Evolutionary conservation across 2,329 filamentous ascomycete species (phyloP).

Genomic region (Colletotrichum endophyticum): DNA sequence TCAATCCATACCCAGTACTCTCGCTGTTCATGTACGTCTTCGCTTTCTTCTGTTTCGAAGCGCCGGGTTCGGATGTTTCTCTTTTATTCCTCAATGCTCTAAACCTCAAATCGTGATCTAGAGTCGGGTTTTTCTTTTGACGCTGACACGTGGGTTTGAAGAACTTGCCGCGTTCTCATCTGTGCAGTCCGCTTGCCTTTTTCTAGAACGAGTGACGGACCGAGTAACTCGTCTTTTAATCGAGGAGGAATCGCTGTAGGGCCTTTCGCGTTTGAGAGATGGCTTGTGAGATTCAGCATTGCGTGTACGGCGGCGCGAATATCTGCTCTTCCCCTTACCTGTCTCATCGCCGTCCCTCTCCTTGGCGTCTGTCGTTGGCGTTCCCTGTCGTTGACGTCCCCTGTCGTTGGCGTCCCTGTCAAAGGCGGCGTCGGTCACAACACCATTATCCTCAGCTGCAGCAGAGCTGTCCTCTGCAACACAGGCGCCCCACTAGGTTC

Average conservation of each 20-base stretch:
- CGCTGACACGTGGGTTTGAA: background rate
- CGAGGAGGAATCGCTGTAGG: background rate
- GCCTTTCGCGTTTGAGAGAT: background rate
- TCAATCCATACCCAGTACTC: background rate
- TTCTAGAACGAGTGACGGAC: background rate
- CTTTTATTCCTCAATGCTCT: background rate
- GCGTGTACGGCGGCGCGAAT: background rate
- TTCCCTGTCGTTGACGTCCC: background rate
- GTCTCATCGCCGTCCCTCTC: background rate
- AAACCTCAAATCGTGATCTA: background rate
- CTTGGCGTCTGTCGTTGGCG: background rate
- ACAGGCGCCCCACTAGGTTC: background rate
- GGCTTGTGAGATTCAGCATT: background rate
- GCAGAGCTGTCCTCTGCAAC: background rate
- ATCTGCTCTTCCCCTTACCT: background rate
- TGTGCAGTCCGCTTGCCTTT: background rate
- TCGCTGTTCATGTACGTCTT: background rate
- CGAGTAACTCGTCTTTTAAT: background rate
- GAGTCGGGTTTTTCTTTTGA: background rate
- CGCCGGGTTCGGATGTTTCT: background rate
- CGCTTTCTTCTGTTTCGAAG: background rate
- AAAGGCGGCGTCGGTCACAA: background rate
- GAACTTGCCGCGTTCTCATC: background rate
- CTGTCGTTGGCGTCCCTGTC: background rate
- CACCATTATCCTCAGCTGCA: background rate